Conservation (phyloP, 2,329 filamentous ascomycete species). For the Epichloe aotearoae region DNA sequence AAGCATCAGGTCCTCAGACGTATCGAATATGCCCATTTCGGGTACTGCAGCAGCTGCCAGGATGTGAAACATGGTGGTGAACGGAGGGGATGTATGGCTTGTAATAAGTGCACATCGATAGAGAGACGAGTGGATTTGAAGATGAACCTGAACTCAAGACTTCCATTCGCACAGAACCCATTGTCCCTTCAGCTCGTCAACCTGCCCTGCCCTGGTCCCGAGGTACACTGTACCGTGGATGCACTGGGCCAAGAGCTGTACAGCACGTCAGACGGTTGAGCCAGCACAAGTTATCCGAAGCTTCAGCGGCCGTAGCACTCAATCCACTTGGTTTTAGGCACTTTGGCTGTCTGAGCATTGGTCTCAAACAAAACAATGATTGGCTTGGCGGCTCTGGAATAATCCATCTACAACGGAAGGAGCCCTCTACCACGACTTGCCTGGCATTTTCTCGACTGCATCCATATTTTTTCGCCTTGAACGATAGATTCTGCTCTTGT, state of each 20-base stretch:
- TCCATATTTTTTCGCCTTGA: neutral
- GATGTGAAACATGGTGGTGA: constrained; percentile 28
- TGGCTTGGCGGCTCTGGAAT: no score
- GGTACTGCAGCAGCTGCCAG: constrained; percentile 26
- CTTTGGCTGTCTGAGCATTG: no score
- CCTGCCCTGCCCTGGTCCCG: no score
- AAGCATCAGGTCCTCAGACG: constrained; percentile 29
- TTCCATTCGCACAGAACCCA: no score
- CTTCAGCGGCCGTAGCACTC: no score
- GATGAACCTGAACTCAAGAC: constrained; percentile 4
- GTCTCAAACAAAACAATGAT: no score
- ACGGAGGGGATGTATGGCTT: neutral
- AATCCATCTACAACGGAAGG: neutral
- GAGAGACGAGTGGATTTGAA: constrained; percentile 13
- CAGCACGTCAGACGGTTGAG: no score
- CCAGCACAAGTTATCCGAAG: no score
- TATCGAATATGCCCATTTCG: constrained; percentile 22
- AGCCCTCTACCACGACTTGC: neutral
- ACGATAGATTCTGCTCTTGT: no score
- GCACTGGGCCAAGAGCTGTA: neutral
- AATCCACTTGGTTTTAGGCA: no score
- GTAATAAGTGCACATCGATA: constrained; percentile 9
- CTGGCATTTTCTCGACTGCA: neutral
- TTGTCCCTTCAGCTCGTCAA: no score
- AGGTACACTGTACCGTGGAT: neutral